Conservation (phyloP, 1,284 basidiomycete genomes). For the Exobasidium cylindrosporum region DNA sequence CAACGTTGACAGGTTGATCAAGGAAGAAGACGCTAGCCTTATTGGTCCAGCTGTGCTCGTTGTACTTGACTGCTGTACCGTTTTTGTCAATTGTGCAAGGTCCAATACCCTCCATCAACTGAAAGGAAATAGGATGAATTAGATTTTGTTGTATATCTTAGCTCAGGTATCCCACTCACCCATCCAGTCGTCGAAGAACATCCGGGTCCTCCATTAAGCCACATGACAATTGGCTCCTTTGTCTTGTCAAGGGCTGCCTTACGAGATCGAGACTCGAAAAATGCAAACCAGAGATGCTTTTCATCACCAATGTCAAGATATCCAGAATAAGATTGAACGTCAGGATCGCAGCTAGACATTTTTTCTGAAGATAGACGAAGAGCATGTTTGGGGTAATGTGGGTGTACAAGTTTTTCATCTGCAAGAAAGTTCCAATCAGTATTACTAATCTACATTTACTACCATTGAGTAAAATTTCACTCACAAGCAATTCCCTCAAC, state of each 20-base stretch:
- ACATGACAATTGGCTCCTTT: constrained; percentile 76
- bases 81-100: constrained; percentile 72
- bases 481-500: constrained; percentile 22
- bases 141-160: too few relatives aligned
- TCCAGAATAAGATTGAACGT: constrained; percentile 75
- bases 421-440: not conserved
- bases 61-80: constrained; percentile 68
- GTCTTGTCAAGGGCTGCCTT: constrained; percentile 58
- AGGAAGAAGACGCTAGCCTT: constrained; percentile 72
- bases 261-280: constrained; percentile 74
- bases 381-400: constrained; percentile 68
- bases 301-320: constrained; percentile 82
- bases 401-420: constrained; percentile 74
- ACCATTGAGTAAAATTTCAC: constrained; percentile 2
- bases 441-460: not conserved
- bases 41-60: constrained; percentile 75
- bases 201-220: constrained; percentile 82
- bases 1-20: constrained; percentile 76
- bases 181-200: constrained; percentile 43
- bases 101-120: constrained; percentile 73
- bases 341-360: constrained; percentile 68
- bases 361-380: constrained; percentile 61
- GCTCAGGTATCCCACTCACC: not conserved
- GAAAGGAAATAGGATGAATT: constrained; percentile 57
- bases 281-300: constrained; percentile 84